Evolutionary conservation across 2,329 filamentous ascomycete species (phyloP).

Genomic region (Cladobotryum mycophilum): DNA sequence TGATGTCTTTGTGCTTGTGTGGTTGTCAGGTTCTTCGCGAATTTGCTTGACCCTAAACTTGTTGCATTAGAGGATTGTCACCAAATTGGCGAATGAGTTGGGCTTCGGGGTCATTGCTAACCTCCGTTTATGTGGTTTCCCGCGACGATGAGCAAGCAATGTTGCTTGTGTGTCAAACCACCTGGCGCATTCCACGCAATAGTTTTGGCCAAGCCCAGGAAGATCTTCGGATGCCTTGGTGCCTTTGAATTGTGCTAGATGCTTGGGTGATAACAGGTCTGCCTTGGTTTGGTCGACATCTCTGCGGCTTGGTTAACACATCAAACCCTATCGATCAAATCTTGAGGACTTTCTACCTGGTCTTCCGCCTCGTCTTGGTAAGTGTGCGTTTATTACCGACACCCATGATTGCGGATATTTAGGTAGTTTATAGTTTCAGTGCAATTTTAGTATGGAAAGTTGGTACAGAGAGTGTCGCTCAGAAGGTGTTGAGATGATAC

Average conservation of each 20-base stretch:
- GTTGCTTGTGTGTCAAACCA: constrained; percentile 87
- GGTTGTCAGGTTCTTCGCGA: constrained; percentile 75
- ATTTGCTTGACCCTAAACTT: constrained; percentile 66
- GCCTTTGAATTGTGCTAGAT: constrained; percentile 72
- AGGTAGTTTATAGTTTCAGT: too few relatives aligned
- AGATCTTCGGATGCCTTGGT: constrained; percentile 80
- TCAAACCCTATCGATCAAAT: neutral
- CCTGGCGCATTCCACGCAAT: constrained; percentile 91
- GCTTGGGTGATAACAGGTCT: constrained; percentile 71
- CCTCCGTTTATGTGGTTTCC: constrained; percentile 92
- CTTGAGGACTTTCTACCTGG: constrained; percentile 2
- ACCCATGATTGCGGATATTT: constrained; percentile 48
- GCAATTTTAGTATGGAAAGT: too few relatives aligned
- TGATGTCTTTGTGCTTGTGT: constrained; percentile 79
- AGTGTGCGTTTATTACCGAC: constrained; percentile 59
- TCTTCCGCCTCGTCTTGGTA: constrained; percentile 62
- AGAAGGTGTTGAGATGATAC: too few relatives aligned
- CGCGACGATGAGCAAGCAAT: constrained; percentile 67
- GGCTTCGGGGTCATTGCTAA: constrained; percentile 3
- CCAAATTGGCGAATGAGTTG: neutral
- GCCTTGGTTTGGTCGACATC: constrained; percentile 89
- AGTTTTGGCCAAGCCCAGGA: constrained; percentile 76
- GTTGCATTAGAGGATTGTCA: constrained; percentile 17
- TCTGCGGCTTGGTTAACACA: constrained; percentile 38
- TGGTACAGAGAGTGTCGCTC: too few relatives aligned